Base-by-base conservation (phyloP, 2,329 filamentous ascomycete genomes). In the Arthrobotrys conoides region DNA sequence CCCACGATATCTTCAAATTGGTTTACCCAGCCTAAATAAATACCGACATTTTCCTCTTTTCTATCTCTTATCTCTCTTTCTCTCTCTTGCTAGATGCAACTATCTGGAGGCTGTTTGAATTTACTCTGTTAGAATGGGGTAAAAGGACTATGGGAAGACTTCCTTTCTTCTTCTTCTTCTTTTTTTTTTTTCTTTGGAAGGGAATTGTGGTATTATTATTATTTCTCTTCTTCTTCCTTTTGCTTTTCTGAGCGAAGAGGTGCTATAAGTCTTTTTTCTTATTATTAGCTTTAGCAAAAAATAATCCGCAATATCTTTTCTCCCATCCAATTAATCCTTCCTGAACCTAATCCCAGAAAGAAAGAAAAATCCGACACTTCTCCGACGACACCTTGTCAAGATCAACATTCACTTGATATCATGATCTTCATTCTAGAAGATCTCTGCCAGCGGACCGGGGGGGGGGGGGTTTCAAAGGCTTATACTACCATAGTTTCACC, bases 1-100 rank as follows among this genome's bases (percentile, higher is more conserved):
- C 91, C 87, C 97, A 98, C 88, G 95, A 98, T 85, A 87, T 98
- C 84, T 98, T 98, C 90, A 93, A 93, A 86, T 89, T 98, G 80
- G 89, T 97, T 82, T 95, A 92, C 86, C 48, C 48, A 24, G 33
- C 24, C 12, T 38, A 38, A 38, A 12, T 6, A 0, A 20, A 36
- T 10, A 41, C 20, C 12, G 20, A 12, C 33, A 16, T 41, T 8
- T 24, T 22, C 18, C 22, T 5, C 22, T 20, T 4, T 20, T 48
- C 46, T 30, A 30, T 6, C 27, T 20, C 27, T 38, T 38, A 3
- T 38, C 36, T 38, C 36, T 38, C 36, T 38, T 10, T 38, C 10
- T 59, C 30, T 36, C 27, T 38, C n/a, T 44, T 44, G 36, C 33
- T 61, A 41, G 57, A 61, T 9, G 57, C 36, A 16, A 18, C 36